Base-by-base conservation (phyloP, 768 basidiomycete genomes). In the Kwoniella europaea region DNA sequence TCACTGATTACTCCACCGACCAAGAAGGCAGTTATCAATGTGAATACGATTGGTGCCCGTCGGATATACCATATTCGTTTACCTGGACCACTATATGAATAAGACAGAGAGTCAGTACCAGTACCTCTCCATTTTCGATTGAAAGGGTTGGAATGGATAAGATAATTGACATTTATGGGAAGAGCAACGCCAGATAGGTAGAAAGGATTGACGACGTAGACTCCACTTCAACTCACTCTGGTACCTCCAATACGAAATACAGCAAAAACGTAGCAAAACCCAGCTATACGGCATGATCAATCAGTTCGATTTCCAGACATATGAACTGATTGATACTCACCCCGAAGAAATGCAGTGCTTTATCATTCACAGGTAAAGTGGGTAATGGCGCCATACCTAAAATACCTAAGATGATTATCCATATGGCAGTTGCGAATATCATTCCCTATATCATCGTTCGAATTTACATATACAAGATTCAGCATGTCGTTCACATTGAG, bases 301-400 rank as follows among this genome's bases (percentile, higher is more conserved):
- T n/a, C n/a, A n/a, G n/a, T n/a, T n/a, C n/a, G n/a, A n/a, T n/a
- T n/a, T n/a, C n/a, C n/a, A n/a, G n/a, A n/a, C n/a, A n/a, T n/a
- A n/a, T n/a, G n/a, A n/a, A 35, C 35, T 35, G 35, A 6, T 35
- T 35, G 35, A 35, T 35, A 70, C 80, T 70, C 59, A 82, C 81
- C 41, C 82, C 82, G 60, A 82, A 79, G 75, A 83, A 83, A 67
- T 83, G 82, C 54, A 83, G 67, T 15, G 81, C 79, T 53, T 83
- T 83, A 68, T 83, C 82, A 61, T 83, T 83, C 52, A 83, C 58
- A 0, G 82, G 79, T 22, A 83, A 41, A 15, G 65, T 65, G 4
- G 79, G 80, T 41, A 82, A 58, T 1, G 82, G 82, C 6, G 78
- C 79, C 76, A 83, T 76, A 15, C 81, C 82, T 10, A 82, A 65